Percentiles rank a stretch among this genome's conserved stretches.
These are phyloP conservation scores for Nakazawaea holstii DNA, from an alignment of 805 yeast species.

Conservation along the genomic window DNA sequence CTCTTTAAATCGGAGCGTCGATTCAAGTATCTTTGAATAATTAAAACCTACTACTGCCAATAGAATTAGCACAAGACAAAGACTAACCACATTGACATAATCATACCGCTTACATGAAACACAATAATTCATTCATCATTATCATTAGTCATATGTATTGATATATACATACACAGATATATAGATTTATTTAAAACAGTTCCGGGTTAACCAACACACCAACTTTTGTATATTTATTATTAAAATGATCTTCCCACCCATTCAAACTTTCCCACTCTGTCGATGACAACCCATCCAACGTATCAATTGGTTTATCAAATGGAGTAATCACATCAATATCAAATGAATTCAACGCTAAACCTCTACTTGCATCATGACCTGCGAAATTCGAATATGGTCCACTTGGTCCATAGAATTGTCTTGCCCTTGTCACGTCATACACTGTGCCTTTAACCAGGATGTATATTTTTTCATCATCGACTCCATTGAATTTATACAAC, in stretches of 20 bases:
- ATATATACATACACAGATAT: neutral
- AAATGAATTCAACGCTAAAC: slow-evolving; percentile 83
- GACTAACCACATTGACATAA: no score
- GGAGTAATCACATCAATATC: slow-evolving; percentile 58
- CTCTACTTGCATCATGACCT: slow-evolving; percentile 93
- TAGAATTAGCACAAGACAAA: no score
- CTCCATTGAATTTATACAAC: slow-evolving; percentile 74
- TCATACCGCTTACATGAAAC: no score
- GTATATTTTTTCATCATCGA: slow-evolving; percentile 71
- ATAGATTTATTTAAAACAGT: no score
- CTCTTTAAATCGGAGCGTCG: no score
- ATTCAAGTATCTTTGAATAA: no score
- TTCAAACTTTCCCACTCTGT: slow-evolving; percentile 64
- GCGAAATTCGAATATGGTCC: slow-evolving; percentile 95
- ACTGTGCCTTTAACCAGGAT: slow-evolving; percentile 84
- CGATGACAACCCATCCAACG: slow-evolving; percentile 50
- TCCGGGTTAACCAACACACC: slow-evolving; percentile 57
- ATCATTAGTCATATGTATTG: neutral
- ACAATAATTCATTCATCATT: neutral
- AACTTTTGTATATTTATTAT: slow-evolving; percentile 72
- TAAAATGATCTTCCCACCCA: slow-evolving; percentile 84
- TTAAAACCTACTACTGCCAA: no score
- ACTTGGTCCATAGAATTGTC: slow-evolving; percentile 89
- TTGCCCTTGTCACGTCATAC: slow-evolving; percentile 75
- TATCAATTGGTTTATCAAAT: slow-evolving; percentile 75